Conservation (phyloP, 345 rosid species). For the Trapa incisa region DNA sequence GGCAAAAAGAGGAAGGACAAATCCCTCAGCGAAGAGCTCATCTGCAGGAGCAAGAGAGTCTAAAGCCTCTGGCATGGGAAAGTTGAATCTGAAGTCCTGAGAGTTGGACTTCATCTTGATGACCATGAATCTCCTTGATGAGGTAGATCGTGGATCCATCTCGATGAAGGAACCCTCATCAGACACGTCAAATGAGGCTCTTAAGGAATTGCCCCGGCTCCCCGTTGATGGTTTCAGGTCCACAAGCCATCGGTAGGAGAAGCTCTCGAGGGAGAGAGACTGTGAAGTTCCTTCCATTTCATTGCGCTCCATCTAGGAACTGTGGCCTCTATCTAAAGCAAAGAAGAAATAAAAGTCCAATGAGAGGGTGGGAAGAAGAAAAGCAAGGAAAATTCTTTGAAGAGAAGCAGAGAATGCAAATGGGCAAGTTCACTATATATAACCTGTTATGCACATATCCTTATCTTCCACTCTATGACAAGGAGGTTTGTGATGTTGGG, state of each 20-base stretch:
- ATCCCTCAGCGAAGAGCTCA: slow-evolving; percentile 74
- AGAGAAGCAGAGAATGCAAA: background rate
- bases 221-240: slow-evolving; percentile 56
- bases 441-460: slow-evolving; percentile 10
- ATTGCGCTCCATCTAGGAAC: slow-evolving; percentile 4
- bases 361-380: background rate
- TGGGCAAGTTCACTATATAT: slow-evolving; percentile 2
- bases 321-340: background rate
- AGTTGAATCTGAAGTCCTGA: slow-evolving; percentile 76
- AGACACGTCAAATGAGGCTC: slow-evolving; percentile 30
- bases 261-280: slow-evolving; percentile 80
- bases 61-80: slow-evolving; percentile 40
- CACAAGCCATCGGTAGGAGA: slow-evolving; percentile 84
- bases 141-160: slow-evolving; percentile 91
- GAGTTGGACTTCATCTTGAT: slow-evolving; percentile 17
- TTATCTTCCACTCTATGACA: slow-evolving; percentile 8
- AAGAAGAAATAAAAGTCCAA: background rate
- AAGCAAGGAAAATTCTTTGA: background rate
- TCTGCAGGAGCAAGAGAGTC: slow-evolving; percentile 59
- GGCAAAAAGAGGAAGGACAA: slow-evolving; percentile 42
- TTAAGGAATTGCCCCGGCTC: slow-evolving; percentile 28
- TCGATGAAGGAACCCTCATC: slow-evolving; percentile 72
- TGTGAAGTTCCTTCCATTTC: slow-evolving; percentile 48
- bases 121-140: slow-evolving; percentile 75
- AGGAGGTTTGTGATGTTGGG: slow-evolving; percentile 7